Percentiles rank a stretch among this genome's conserved stretches.
phyloP scores from a whole-genome alignment of 2,329 filamentous ascomycete species.

The Cryoendolithus antarcticus region DNA sequence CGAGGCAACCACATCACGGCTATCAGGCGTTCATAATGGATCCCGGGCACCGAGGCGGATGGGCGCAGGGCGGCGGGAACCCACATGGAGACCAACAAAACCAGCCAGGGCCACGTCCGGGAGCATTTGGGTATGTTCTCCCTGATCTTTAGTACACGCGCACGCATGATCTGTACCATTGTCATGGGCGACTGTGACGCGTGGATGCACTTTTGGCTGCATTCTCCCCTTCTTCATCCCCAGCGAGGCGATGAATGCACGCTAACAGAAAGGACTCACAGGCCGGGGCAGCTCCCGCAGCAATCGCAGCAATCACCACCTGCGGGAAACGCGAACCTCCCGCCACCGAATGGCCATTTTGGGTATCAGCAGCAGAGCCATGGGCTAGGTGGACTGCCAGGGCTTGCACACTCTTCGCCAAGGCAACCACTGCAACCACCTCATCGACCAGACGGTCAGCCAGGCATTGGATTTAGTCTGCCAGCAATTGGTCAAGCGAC shows the following conservation, averaged over 20 bases:
- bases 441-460: constrained; percentile 21
- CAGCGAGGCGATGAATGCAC: too few species aligned
- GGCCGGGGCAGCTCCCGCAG: constrained; percentile 3
- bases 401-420: constrained; percentile 32
- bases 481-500: constrained; percentile 34
- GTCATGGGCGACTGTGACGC: too few species aligned
- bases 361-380: constrained; percentile 32
- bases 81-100: constrained; percentile 15
- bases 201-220: too few species aligned
- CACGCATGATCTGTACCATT: too few species aligned
- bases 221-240: too few species aligned
- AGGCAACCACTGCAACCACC: constrained; percentile 19
- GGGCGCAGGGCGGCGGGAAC: constrained; percentile 13
- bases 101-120: constrained; percentile 13
- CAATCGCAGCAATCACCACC: constrained; percentile 22
- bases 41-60: constrained; percentile 14
- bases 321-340: constrained; percentile 16
- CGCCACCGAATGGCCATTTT: constrained; percentile 26
- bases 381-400: constrained; percentile 24
- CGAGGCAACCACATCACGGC: too few species aligned
- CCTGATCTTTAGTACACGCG: too few species aligned
- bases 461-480: constrained; percentile 30
- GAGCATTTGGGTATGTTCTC: constrained; percentile 20
- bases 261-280: too few species aligned
- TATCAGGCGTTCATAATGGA: constrained; percentile 3